Base-by-base conservation (phyloP, 352 stramenopile genomes). In the Lagenidium sp. region DNA sequence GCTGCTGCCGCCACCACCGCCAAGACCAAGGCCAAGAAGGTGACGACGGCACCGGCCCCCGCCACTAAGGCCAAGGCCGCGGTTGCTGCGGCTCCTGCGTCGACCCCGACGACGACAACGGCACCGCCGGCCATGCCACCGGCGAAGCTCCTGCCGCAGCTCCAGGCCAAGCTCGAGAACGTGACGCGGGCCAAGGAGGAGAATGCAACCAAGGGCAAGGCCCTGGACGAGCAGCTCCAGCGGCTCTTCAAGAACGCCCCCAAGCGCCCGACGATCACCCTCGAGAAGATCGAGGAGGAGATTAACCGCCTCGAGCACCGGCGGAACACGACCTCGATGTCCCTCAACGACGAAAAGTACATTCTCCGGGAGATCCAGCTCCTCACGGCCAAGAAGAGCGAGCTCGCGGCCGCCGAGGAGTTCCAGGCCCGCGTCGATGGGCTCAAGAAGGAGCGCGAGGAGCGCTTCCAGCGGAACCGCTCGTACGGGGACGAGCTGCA, bases 281-380 rank as follows among this genome's bases (percentile, higher is more conserved):
- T 57, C 1, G 73, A 75, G 34, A 50, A 73, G 20, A 41, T 87
- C 19, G 60, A 74, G 22, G 55, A 67, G 25, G 63, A 84, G 46
- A 85, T 85, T 62, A 44, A 61, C 12, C 49, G 50, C 20, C 73
- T 81, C 32, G 78, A 90, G 50, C 65, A 70, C 34, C 57, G 62
- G 30, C 74, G 75, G 16, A 79, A 57, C 42, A 90, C 78, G 16
- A 85, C 72, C 47, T 78, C 63, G 50, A 87, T 90, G 72, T 68
- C 72, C 23, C 61, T 81, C 2, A 60, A 65, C 13, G 74, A 90
- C 40, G 78, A 90, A 52, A 81, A 81, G 44, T 67, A 64, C 34
- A 57, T 90, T 47, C 31, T 90, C 40, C 65, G 72, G 44, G 74
- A 90, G 25, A 29, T 90, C 41, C 62, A 85, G 46, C 44, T 61